Conservation (phyloP, 306 rosid genomes). For the Gleditsia sinensis region DNA sequence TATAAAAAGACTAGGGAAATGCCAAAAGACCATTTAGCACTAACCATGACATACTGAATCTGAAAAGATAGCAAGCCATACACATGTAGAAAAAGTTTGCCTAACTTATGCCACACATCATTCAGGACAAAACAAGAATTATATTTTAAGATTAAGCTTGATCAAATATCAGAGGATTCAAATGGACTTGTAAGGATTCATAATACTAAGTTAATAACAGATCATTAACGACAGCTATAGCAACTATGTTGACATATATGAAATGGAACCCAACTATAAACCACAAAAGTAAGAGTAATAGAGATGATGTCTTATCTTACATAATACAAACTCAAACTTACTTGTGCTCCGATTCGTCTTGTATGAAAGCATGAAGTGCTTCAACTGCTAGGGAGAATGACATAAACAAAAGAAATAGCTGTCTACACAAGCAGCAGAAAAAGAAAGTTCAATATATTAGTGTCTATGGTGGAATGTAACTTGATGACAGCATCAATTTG, state of each 20-base stretch:
- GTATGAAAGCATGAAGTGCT: slow-evolving; percentile 92
- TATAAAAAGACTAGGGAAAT: slow-evolving; percentile 3
- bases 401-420: slow-evolving; percentile 97
- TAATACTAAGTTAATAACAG: neutral
- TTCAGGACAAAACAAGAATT: neutral
- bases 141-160: neutral
- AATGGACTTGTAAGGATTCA: neutral
- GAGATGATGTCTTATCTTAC: neutral
- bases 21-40: neutral
- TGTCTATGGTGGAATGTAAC: slow-evolving; percentile 28
- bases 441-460: slow-evolving; percentile 60
- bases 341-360: slow-evolving; percentile 99
- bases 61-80: neutral
- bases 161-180: slow-evolving; percentile 1
- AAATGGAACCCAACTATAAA: neutral
- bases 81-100: neutral
- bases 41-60: neutral
- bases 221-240: neutral
- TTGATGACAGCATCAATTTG: slow-evolving; percentile 15
- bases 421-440: slow-evolving; percentile 79
- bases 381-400: slow-evolving; percentile 95
- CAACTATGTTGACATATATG: neutral
- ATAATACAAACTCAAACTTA: slow-evolving; percentile 69
- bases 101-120: neutral
- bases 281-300: neutral